Base-by-base conservation (phyloP, 139 green algal species). In the Axilococcus clingmanii region DNA sequence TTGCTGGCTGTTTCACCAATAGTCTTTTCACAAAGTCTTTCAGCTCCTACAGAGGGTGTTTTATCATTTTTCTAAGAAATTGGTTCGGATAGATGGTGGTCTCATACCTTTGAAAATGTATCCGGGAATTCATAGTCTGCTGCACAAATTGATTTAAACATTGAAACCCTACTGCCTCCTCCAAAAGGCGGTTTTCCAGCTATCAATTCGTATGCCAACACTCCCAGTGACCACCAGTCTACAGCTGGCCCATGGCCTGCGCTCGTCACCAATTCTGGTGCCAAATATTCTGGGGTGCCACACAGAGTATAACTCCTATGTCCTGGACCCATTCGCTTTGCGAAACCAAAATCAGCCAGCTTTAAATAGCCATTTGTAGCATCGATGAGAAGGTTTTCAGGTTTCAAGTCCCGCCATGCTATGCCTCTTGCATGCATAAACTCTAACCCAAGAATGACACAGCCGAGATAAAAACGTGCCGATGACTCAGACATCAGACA, bases 261-360 rank as follows among this genome's bases (percentile, higher is more conserved):
- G 59, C 88, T 78, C 20, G 78, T 75, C 46, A 94, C 70, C 19
- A 93, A 70, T 74, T 96, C 89, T 12, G 90, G 88, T 1, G 90
- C 86, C 45, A 97, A 68, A 76, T 96, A 97, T 61, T 97, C 88
- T 7, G 88, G 88, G 0, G 88, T 96, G 33, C 90, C 90, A 53
- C 87, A 95, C 59, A 95, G 77, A 17, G 88, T 97, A 76, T 82
- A 89, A 3, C 82, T 89, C 74, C 85, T 89, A 33, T 57, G 46
- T 35, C 77, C 81, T 2, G 60, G 57, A 7, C 53, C 7, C 23
- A 96, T 64, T 36, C 72, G 74, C 69, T 94, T 94, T 20, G 86
- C 86, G 51, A 94, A 93, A 8, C 85, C 85, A 79, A 95, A 92
- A 72, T 95, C 87, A 14, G 87, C 77, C 23, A 95, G 58, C 34